Evolutionary conservation across 164 flowering plant species (phyloP).

Genomic region (Santalum album): DNA sequence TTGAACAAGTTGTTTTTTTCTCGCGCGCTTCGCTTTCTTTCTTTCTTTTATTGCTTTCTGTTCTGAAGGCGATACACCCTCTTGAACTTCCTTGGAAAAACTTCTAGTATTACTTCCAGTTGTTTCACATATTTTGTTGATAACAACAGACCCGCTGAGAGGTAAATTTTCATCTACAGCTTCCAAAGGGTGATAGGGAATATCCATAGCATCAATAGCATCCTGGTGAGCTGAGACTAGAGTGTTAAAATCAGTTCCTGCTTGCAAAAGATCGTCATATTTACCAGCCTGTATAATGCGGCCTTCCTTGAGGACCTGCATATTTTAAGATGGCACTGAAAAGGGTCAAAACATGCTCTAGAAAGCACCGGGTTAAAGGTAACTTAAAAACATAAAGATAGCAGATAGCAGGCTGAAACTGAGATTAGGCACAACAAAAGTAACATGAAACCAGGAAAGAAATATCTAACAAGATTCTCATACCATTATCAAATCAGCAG

Average conservation of each 20-base stretch:
- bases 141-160: constrained; percentile 17
- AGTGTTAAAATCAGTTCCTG: constrained; percentile 82
- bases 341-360: too few species aligned
- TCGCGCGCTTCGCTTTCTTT: constrained; percentile 76
- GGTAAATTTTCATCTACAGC: constrained; percentile 49
- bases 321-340: not conserved
- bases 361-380: not conserved
- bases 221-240: constrained; percentile 90
- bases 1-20: constrained; percentile 93
- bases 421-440: too few species aligned
- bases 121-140: constrained; percentile 30
- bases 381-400: too few species aligned
- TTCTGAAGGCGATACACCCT: constrained; percentile 47
- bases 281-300: constrained; percentile 85
- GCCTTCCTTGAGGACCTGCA: constrained; percentile 90
- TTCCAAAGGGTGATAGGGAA: constrained; percentile 45
- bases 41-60: constrained; percentile 74
- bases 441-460: too few species aligned
- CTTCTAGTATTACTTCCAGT: constrained; percentile 29
- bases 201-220: constrained; percentile 89
- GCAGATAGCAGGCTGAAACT: too few species aligned
- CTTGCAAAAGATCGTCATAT: constrained; percentile 88
- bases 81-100: constrained; percentile 58
- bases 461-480: too few species aligned
- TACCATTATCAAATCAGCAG: constrained; percentile 96